Evolutionary conservation across 805 yeast genomes (phyloP).

Genomic region (Lachancea sp.): DNA sequence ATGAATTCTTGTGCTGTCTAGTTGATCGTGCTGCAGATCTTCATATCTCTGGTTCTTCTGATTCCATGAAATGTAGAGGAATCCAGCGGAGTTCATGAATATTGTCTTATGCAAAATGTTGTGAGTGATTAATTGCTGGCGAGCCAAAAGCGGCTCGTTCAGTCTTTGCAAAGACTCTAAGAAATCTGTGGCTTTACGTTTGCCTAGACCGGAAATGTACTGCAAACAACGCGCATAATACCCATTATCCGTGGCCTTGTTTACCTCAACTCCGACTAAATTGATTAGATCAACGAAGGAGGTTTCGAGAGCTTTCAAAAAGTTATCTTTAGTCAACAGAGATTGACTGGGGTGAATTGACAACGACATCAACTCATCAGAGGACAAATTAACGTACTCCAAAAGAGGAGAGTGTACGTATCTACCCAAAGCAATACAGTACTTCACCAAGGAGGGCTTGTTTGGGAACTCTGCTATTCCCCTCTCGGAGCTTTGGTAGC

Average conservation of each 20-base stretch:
- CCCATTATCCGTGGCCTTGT: constrained; percentile 69
- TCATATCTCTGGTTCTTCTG: constrained; percentile 39
- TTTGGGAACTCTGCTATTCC: constrained; percentile 79
- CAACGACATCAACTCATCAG: constrained; percentile 64
- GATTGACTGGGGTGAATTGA: constrained; percentile 69
- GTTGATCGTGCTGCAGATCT: constrained; percentile 62
- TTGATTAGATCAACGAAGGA: constrained; percentile 86
- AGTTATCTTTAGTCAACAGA: constrained; percentile 55
- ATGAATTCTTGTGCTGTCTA: constrained; percentile 94
- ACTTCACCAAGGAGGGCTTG: constrained; percentile 70
- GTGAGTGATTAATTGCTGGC: constrained; percentile 80
- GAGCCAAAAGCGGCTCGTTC: constrained; percentile 52
- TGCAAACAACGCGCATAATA: constrained; percentile 67
- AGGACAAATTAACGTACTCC: constrained; percentile 72
- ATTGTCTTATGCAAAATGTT: constrained; percentile 72
- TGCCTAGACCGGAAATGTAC: constrained; percentile 88
- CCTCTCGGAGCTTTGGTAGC: constrained; percentile 72
- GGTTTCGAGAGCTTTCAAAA: constrained; percentile 63
- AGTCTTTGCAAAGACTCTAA: constrained; percentile 64
- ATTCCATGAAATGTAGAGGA: constrained; percentile 67
- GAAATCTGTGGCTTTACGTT: constrained; percentile 86
- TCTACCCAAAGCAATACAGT: constrained; percentile 85
- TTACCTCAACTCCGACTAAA: constrained; percentile 88
- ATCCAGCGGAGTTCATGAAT: constrained; percentile 88
- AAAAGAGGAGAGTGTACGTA: constrained; percentile 88